Base-by-base conservation (phyloP, 208 protist genomes). In the Lotmaria passim region DNA sequence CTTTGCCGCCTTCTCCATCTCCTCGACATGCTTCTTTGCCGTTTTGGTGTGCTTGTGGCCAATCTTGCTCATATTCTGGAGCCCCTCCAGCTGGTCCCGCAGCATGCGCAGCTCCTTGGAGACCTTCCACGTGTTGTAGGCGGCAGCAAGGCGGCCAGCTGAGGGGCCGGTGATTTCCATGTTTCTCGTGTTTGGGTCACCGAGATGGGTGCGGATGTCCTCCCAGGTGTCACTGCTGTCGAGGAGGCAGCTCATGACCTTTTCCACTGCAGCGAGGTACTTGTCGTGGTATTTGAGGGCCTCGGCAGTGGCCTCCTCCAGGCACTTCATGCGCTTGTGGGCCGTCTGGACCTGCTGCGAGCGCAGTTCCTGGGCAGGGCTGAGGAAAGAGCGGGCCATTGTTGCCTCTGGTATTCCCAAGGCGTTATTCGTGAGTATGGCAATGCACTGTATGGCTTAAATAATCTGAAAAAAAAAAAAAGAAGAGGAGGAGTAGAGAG, bases 201-300 rank as follows among this genome's bases (percentile, higher is more conserved):
- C 2, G 48, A n/a, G 23, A 2, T 23, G 33, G 26, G n/a, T n/a
- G n/a, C 48, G 62, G 15, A 46, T 26, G 21, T 58, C 48, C 21
- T 50, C 62, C 48, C 56, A 1, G 14, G 30, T 48, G 19, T 68
- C 36, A 17, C 15, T 43, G 51, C 41, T 60, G 31, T 51, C 50
- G 15, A 50, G 51, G 4, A 69, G 41, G 38, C 48, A 33, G 26
- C n/a, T 8, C 47, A 68, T 46, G 15, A 46, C 48, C 15, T 47
- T 68, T 12, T 58, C 36, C 23, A 68, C 24, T 14, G 62, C 17
- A 12, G 48, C 48, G 15, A 57, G 26, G 48, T 58, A 58, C 24
- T 47, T 30, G 47, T 57, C 48, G 48, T 68, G 48, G 62, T 39
- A 58, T 7, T 14, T 26, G 33, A 66, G 38, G 11, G 62, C 38